Evolutionary conservation across 2,329 filamentous ascomycete species (phyloP).

Genomic region (Rachicladosporium sp.): DNA sequence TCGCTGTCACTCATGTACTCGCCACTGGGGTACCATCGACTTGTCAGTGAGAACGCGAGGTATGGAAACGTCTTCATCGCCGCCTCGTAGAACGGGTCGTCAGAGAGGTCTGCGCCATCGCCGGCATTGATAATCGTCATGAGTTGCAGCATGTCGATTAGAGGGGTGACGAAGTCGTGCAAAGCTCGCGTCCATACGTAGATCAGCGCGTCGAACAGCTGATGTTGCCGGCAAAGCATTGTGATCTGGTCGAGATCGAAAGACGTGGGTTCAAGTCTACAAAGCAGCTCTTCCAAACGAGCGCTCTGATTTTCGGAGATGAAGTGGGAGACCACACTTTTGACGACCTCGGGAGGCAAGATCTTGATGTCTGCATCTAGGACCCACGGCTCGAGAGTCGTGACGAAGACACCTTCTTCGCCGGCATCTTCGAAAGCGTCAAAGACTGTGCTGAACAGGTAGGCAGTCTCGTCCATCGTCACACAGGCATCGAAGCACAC

Average conservation of each 20-base stretch:
- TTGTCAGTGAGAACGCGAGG: slow-evolving; percentile 79
- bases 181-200: slow-evolving; percentile 95
- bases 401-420: slow-evolving; percentile 65
- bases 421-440: slow-evolving; percentile 75
- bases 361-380: slow-evolving; percentile 61
- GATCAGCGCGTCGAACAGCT: slow-evolving; percentile 86
- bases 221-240: slow-evolving; percentile 76
- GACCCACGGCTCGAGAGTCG: slow-evolving; percentile 79
- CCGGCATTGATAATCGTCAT: slow-evolving; percentile 41
- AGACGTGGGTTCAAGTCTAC: slow-evolving; percentile 77
- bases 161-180: slow-evolving; percentile 76
- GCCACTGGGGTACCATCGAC: slow-evolving; percentile 82
- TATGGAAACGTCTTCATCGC: slow-evolving; percentile 91
- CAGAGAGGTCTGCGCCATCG: slow-evolving; percentile 44
- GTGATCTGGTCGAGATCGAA: slow-evolving; percentile 93
- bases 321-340: slow-evolving; percentile 73
- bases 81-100: slow-evolving; percentile 45
- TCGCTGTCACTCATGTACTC: slow-evolving; percentile 59
- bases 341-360: slow-evolving; percentile 73
- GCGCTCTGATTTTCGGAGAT: slow-evolving; percentile 62
- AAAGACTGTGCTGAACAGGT: slow-evolving; percentile 83
- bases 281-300: slow-evolving; percentile 85
- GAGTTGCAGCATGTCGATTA: slow-evolving; percentile 68
- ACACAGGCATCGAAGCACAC: slow-evolving; percentile 76
- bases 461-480: slow-evolving; percentile 64